Percentiles rank a stretch among this genome's conserved stretches.
These are phyloP conservation scores for Phytophthora boehmeriae DNA, from an alignment of 352 stramenopile species.

Conservation along the genomic window DNA sequence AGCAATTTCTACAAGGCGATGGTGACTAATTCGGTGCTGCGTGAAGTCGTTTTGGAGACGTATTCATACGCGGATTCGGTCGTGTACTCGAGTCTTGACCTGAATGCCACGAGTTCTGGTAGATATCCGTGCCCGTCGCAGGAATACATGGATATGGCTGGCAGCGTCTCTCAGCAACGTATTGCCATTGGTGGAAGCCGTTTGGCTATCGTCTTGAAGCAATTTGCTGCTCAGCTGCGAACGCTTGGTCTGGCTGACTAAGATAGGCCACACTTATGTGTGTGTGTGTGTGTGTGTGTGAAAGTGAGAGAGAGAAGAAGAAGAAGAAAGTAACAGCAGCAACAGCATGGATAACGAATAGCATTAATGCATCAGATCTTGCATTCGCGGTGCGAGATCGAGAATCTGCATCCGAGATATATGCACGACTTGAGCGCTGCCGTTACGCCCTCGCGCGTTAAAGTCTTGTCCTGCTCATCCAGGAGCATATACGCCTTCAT, in stretches of 20 bases:
- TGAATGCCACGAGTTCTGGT: constrained; percentile 33
- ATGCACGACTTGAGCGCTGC: constrained; percentile 64
- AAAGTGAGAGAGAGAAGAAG: no score
- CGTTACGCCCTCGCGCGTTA: constrained; percentile 51
- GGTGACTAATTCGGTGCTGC: constrained; percentile 30
- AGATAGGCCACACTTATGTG: constrained; percentile 1
- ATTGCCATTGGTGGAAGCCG: constrained; percentile 58
- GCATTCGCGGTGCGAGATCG: constrained; percentile 22
- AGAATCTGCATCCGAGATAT: constrained; percentile 55
- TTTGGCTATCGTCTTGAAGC: constrained; percentile 60
- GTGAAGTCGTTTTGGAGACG: constrained; percentile 45
- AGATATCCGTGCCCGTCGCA: constrained; percentile 39
- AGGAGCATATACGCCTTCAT: constrained; percentile 67
- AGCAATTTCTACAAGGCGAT: constrained; percentile 34
- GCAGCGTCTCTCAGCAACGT: constrained; percentile 47
- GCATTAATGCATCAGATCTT: not conserved
- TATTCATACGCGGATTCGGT: constrained; percentile 31
- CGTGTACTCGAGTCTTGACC: constrained; percentile 44
- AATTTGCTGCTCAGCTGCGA: constrained; percentile 57
- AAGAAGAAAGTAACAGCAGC: no score
- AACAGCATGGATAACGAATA: no score
- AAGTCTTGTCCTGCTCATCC: constrained; percentile 53
- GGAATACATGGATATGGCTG: constrained; percentile 41
- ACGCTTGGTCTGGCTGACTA: constrained; percentile 39
- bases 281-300: no score